phyloP scores from a whole-genome alignment of 2,329 filamentous ascomycete species.

The Cryphonectria carpinicola region DNA sequence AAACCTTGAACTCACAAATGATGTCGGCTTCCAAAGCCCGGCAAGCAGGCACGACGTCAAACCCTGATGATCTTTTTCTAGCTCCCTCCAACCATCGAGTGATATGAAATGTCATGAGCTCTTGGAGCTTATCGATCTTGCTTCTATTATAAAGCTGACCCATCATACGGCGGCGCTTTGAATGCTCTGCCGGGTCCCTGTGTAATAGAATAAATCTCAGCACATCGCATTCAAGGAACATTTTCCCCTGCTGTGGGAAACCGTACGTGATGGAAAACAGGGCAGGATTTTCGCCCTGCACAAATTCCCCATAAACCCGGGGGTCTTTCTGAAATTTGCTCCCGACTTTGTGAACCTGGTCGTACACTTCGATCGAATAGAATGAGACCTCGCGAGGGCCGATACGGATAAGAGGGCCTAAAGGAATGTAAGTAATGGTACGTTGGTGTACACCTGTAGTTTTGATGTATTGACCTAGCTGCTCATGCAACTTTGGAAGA shows the following conservation, averaged over 20 bases:
- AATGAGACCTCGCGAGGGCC: slow-evolving; percentile 35
- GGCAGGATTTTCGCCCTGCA: slow-evolving; percentile 36
- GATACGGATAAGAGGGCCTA: slow-evolving; percentile 33
- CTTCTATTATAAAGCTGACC: slow-evolving; percentile 36
- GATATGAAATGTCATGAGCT: slow-evolving; percentile 33
- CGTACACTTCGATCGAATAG: slow-evolving; percentile 35
- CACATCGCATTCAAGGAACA: no score
- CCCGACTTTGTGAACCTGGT: slow-evolving; percentile 34
- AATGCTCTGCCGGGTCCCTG: slow-evolving; percentile 31
- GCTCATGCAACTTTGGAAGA: not conserved
- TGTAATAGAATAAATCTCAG: not conserved
- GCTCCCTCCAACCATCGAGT: not conserved
- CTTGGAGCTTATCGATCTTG: slow-evolving; percentile 35
- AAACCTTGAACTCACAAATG: not conserved
- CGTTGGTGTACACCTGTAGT: not conserved
- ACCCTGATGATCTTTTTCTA: not conserved
- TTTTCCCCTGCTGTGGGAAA: slow-evolving; percentile 24
- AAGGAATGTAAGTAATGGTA: not conserved
- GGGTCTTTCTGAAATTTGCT: slow-evolving; percentile 36
- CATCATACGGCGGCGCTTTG: slow-evolving; percentile 37
- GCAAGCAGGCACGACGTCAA: slow-evolving; percentile 20
- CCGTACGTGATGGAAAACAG: slow-evolving; percentile 36
- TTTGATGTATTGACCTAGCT: not conserved
- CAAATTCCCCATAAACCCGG: slow-evolving; percentile 35
- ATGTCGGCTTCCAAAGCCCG: slow-evolving; percentile 22